phyloP scores from a whole-genome alignment of 2,329 filamentous ascomycete genomes.

The Zalaria sp. region DNA sequence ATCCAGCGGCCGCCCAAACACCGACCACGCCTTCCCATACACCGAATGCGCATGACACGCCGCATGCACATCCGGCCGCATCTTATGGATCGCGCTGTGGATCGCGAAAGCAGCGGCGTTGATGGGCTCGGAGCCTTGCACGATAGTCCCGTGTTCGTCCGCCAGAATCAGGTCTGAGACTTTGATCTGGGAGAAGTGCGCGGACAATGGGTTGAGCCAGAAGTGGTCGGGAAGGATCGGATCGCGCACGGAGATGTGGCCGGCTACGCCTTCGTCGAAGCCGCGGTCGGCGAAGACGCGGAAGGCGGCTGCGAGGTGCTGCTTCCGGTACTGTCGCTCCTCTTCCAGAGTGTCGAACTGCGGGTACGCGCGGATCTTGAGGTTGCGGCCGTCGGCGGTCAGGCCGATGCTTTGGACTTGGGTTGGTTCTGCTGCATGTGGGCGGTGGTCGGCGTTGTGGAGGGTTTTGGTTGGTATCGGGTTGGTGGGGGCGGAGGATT shows the following conservation, averaged over 20 bases:
- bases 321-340: conserved; percentile 28
- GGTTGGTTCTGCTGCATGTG: conserved; percentile 7
- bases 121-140: conserved; percentile 29
- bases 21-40: conserved; percentile 32
- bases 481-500: not conserved
- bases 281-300: conserved; percentile 23
- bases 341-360: conserved; percentile 23
- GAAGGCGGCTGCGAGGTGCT: conserved; percentile 32
- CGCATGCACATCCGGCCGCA: conserved; percentile 10
- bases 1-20: conserved; percentile 30
- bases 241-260: conserved; percentile 31
- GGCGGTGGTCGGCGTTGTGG: conserved; percentile 28
- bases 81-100: conserved; percentile 7
- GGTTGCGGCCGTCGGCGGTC: conserved; percentile 28
- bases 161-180: conserved; percentile 30
- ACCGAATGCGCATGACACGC: conserved; percentile 32
- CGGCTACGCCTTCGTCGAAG: conserved; percentile 27
- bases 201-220: conserved; percentile 29
- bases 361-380: conserved; percentile 33
- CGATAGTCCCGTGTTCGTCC: conserved; percentile 26
- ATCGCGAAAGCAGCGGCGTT: conserved; percentile 12
- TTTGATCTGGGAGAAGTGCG: conserved; percentile 28
- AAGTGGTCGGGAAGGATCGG: conserved; percentile 24
- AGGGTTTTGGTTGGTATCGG: conserved; percentile 16
- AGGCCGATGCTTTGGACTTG: conserved; percentile 21